Evolutionary conservation across 2,329 filamentous ascomycete genomes (phyloP), one percentile per base, ranked within the genome.

Genomic region (Ascochyta pisi): DNA sequence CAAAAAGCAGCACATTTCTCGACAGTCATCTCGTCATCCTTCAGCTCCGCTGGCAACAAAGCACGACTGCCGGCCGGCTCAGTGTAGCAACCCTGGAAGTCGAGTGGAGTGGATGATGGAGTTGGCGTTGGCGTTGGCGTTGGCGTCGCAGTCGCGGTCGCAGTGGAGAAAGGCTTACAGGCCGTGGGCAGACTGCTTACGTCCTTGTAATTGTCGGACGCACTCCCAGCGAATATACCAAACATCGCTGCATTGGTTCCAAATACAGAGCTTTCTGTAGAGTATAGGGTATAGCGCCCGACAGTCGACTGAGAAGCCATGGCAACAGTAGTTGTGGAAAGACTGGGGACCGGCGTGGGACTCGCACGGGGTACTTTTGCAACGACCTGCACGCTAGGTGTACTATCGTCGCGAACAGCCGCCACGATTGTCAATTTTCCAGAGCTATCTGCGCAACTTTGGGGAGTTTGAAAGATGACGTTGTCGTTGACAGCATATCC

Each of bases 401-500:
- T 31, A 24, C 44, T 39, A 12, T 44, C 50, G 34, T 55, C 62
- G 8, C 68, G 67, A 40, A 70, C 60, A 26, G 67, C 70, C 40
- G 70, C 70, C 24, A 66, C 58, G 16, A 66, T 59, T 8, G 64
- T 67, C 24, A 73, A 47, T 31, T 58, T 55, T 6, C 61, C 61
- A 13, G 64, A 63, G 8, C 45, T 52, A 43, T 61, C 53, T 15
- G 86, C 70, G 63, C 85, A 87, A 74, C 83, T 86, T 65, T 87
- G 84, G 1, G 82, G 79, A 19, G 72, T 76, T 68, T 86, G 84
- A 41, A 85, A 74, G 33, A 87, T 73, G 23, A 87, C 71, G 7
- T 74, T 80, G 65, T 87, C 85, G 43, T 83, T 78, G 3, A 87
- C 64, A 2, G 79, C 80, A 55, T 85, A 87, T 1, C 76, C 77